Evolutionary conservation across 2,329 filamentous ascomycete genomes (phyloP).

Genomic region (Cordyceps tenuipes): DNA sequence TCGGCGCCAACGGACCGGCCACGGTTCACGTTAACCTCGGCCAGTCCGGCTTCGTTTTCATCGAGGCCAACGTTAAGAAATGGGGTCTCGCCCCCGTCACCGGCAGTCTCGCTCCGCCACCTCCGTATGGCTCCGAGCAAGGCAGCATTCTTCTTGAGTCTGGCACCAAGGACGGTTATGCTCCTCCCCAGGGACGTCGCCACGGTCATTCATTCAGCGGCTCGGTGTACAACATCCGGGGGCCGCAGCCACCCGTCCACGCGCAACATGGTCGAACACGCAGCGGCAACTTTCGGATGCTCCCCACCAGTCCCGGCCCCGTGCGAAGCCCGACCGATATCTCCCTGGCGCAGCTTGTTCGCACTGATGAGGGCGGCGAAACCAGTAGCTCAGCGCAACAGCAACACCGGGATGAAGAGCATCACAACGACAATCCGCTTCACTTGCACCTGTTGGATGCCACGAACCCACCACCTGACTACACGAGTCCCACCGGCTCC

Average conservation of each 20-base stretch:
- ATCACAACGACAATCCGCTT: conserved; percentile 29
- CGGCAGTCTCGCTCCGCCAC: conserved; percentile 86
- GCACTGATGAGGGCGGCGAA: conserved; percentile 63
- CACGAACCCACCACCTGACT: conserved; percentile 60
- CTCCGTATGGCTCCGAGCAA: conserved; percentile 93
- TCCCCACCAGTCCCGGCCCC: conserved; percentile 80
- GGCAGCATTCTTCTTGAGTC: conserved; percentile 91
- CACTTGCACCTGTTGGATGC: conserved; percentile 42
- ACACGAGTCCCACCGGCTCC: conserved; percentile 57
- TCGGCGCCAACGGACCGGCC: conserved; percentile 92
- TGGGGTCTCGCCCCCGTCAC: conserved; percentile 97
- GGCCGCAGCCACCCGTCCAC: conserved; percentile 33
- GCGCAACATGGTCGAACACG: conserved; percentile 64
- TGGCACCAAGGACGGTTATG: conserved; percentile 56
- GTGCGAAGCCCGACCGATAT: conserved; percentile 91
- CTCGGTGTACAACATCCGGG: conserved; percentile 32
- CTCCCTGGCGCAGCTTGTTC: conserved; percentile 77
- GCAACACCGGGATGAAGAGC: conserved; percentile 16
- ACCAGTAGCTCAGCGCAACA: conserved; percentile 41
- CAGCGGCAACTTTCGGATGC: conserved; percentile 69
- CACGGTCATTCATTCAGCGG: conserved; percentile 39
- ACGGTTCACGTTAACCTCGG: conserved; percentile 95
- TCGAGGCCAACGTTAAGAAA: conserved; percentile 99
- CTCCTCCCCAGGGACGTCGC: conserved; percentile 33
- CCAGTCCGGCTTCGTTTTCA: conserved; percentile 96